These are phyloP conservation scores for Stromatinia cepivora DNA, from an alignment of 2,329 filamentous ascomycete genomes.

Conservation along the genomic window DNA sequence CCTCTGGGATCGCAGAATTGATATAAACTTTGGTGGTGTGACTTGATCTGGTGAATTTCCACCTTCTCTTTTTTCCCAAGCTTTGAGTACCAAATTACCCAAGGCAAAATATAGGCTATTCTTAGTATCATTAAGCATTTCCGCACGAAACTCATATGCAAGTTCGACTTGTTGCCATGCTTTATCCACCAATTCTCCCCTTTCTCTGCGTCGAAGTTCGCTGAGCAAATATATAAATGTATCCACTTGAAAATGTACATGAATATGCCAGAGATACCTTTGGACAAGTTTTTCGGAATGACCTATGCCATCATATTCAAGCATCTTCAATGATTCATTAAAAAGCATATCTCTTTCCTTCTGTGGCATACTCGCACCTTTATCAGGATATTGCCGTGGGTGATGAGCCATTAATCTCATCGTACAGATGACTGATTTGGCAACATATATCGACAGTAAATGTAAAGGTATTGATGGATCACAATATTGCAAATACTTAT, in stretches of 20 bases:
- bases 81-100: constrained; percentile 38
- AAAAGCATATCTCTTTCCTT: constrained; percentile 41
- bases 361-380: constrained; percentile 39
- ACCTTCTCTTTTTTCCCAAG: constrained; percentile 38
- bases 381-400: constrained; percentile 38
- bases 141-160: constrained; percentile 38
- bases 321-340: constrained; percentile 42
- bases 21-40: constrained; percentile 21
- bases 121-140: constrained; percentile 37
- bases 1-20: constrained; percentile 31
- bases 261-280: constrained; percentile 42
- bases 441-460: constrained; percentile 35
- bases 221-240: constrained; percentile 42
- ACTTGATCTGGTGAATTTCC: constrained; percentile 13
- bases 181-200: constrained; percentile 38
- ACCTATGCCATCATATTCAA: constrained; percentile 41
- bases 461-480: constrained; percentile 47
- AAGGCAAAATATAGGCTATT: constrained; percentile 37
- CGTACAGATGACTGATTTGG: constrained; percentile 37
- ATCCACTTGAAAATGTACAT: constrained; percentile 42
- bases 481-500: constrained; percentile 46
- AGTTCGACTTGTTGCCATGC: constrained; percentile 39
- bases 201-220: constrained; percentile 39
- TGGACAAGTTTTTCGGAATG: constrained; percentile 37
- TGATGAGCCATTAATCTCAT: constrained; percentile 42